These are phyloP conservation scores for Fusarium zealandicum DNA, from an alignment of 2,329 filamentous ascomycete genomes.

Conservation along the genomic window DNA sequence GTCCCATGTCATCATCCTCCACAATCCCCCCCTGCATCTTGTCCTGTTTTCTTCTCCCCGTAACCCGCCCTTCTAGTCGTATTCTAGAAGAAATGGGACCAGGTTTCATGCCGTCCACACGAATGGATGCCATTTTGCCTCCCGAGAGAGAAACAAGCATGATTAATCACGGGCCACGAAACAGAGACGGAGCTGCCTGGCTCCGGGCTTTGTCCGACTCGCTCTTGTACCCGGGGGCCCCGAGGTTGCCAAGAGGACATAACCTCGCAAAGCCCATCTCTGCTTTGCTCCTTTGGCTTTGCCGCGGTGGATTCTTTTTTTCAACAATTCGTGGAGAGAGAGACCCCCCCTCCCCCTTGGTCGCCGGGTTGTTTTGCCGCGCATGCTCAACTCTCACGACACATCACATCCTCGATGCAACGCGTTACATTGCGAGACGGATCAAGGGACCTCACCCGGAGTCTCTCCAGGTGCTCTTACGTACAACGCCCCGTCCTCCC, in stretches of 20 bases:
- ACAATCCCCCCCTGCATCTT: no score
- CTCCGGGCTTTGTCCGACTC: constrained; percentile 30
- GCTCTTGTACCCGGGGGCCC: not conserved
- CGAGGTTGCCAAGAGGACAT: constrained; percentile 11
- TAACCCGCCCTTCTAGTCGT: constrained; percentile 27
- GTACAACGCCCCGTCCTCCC: constrained; percentile 37
- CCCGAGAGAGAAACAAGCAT: not conserved
- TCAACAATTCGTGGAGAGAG: no score
- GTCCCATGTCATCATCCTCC: not conserved
- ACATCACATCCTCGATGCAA: no score
- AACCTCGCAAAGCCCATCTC: not conserved
- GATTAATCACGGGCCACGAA: constrained; percentile 2
- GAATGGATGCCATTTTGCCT: no score
- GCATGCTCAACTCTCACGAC: no score
- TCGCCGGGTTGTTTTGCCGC: no score
- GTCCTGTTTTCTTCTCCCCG: no score
- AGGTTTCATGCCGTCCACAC: no score
- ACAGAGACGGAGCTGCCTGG: no score
- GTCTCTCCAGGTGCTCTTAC: constrained; percentile 26
- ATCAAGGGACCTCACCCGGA: not conserved
- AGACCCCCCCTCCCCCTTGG: no score
- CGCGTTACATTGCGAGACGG: constrained; percentile 6
- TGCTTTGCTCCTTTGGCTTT: not conserved
- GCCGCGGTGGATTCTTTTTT: constrained; percentile 6
- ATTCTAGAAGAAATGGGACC: constrained; percentile 34